Base-by-base conservation (phyloP, 768 basidiomycete genomes). In the Rhodotorula diobovata region DNA sequence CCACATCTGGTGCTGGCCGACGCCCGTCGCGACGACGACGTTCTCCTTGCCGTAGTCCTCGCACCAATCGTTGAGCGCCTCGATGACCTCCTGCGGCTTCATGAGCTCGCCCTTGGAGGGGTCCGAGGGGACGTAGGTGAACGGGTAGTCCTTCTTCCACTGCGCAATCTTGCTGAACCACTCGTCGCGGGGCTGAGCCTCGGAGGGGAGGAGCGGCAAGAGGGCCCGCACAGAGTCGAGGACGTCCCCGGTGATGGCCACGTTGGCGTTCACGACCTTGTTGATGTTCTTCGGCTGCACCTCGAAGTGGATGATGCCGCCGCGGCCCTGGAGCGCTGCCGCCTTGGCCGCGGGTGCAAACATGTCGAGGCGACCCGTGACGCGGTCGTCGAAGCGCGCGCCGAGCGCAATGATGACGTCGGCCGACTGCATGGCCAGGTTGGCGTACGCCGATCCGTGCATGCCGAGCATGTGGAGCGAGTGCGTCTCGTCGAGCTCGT, bases 1-100 rank as follows among this genome's bases (percentile, higher is more conserved):
- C 93, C 93, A 98, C 96, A 98, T 98, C 82, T 99, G 95, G 82
- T 98, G 96, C 80, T 99, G 96, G 15, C 96, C 96, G 32, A 99
- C 96, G 76, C 96, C 96, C 25, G 96, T 99, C 20, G 91, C 81
- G 63, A 99, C 82, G 78, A 99, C 82, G 50, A 96, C 85, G 34
- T 97, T 87, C 67, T 91, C 89, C 83, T 98, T 95, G 63, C 81
- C 82, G 62, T 82, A 79, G n/a, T 56, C 75, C 69, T 89, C 84
- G 59, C 83, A 83, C n/a, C 87, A 87, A 83, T 92, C 90, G 78
- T 98, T 88, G 53, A 99, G 84, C 82, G 94, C 94, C 82, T 93
- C 89, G 51, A 99, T 87, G 65, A 97, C 91, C 81, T 94, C 93
- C 81, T 99, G 96, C 1, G 95, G 95, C 84, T 98, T 99, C 84